These are phyloP conservation scores for Erysiphe neolycopersici DNA, from an alignment of 2,329 filamentous ascomycete species.

Conservation along the genomic window DNA sequence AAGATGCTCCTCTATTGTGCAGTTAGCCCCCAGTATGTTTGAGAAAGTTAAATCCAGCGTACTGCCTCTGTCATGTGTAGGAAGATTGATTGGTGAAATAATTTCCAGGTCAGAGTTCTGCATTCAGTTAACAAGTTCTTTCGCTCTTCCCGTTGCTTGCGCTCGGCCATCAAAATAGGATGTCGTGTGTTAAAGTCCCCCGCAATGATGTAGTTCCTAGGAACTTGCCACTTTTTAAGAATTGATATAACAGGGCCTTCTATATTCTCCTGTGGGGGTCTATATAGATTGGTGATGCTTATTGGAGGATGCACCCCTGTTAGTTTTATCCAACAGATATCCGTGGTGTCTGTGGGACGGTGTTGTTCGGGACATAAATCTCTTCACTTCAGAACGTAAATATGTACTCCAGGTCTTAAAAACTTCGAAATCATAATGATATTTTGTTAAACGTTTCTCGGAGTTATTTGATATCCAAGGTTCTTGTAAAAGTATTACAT, in stretches of 20 bases:
- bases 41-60: not conserved
- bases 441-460: not conserved
- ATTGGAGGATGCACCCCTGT: not conserved
- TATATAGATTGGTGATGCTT: not conserved
- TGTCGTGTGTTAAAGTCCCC: not conserved
- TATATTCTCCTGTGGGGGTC: not conserved
- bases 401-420: not conserved
- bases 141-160: not conserved
- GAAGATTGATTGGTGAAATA: not conserved
- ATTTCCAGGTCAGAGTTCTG: not conserved
- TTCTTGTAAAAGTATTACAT: not conserved
- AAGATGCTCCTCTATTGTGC: not conserved
- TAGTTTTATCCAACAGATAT: not conserved
- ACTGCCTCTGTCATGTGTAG: not conserved
- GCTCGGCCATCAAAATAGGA: not conserved
- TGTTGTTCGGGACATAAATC: not conserved
- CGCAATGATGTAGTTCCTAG: not conserved
- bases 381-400: not conserved
- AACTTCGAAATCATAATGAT: not conserved
- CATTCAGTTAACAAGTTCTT: not conserved
- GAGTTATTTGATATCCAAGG: not conserved
- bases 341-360: not conserved
- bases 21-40: not conserved
- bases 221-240: not conserved
- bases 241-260: not conserved